Conservation (phyloP, 2,329 filamentous ascomycete species). For the Aspergillus pseudoglaucus region DNA sequence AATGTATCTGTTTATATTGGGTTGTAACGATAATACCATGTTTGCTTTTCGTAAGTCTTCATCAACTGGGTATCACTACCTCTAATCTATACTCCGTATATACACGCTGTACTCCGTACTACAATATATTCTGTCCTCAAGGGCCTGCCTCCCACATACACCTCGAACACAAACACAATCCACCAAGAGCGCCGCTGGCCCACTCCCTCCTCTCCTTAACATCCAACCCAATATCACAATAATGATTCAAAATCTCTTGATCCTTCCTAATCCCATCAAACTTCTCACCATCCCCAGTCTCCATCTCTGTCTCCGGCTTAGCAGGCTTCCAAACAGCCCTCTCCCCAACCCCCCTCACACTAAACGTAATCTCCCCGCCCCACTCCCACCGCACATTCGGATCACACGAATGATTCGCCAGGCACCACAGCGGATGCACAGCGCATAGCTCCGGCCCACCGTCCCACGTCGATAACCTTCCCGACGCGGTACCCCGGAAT, state of each 20-base stretch:
- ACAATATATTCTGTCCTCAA: not conserved
- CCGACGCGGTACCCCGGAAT: slow-evolving; percentile 87
- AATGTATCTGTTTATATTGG: not conserved
- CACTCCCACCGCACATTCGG: slow-evolving; percentile 95
- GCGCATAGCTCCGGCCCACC: slow-evolving; percentile 85
- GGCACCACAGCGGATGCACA: slow-evolving; percentile 91
- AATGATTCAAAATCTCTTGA: slow-evolving; percentile 87
- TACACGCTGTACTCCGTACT: too few relatives aligned
- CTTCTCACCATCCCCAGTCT: slow-evolving; percentile 6
- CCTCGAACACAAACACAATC: slow-evolving; percentile 77
- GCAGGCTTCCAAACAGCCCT: slow-evolving; percentile 29
- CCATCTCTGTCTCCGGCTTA: slow-evolving; percentile 20
- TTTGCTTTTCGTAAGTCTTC: too few relatives aligned
- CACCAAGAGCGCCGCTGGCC: slow-evolving; percentile 80
- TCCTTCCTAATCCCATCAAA: slow-evolving; percentile 60
- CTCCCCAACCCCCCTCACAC: slow-evolving; percentile 26
- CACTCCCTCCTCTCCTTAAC: slow-evolving; percentile 81
- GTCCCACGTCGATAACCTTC: slow-evolving; percentile 67
- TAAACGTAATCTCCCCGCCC: slow-evolving; percentile 48
- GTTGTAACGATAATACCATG: not conserved
- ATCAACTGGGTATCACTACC: too few relatives aligned
- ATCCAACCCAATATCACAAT: slow-evolving; percentile 75
- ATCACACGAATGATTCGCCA: slow-evolving; percentile 93
- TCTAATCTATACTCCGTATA: too few relatives aligned
- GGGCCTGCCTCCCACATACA: slow-evolving; percentile 65